Conservation (phyloP, 345 rosid genomes). For the Stellera chamaejasme region DNA sequence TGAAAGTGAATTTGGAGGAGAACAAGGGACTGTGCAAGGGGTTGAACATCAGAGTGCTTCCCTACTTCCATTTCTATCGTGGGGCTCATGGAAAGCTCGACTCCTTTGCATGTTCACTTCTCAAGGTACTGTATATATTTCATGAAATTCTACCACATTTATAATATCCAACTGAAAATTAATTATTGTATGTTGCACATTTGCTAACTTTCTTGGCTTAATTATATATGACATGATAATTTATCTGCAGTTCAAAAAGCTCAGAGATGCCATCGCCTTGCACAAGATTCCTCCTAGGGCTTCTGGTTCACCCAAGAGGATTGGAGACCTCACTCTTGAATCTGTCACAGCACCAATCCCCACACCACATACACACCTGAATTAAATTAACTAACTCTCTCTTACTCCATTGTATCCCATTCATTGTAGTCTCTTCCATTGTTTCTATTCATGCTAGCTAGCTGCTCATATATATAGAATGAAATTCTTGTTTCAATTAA, state of each 20-base stretch:
- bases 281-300: slow-evolving; percentile 58
- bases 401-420: too few relatives aligned
- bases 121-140: slow-evolving; percentile 36
- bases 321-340: slow-evolving; percentile 54
- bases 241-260: slow-evolving; percentile 69
- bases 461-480: too few relatives aligned
- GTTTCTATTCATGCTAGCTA: too few relatives aligned
- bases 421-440: too few relatives aligned
- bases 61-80: slow-evolving; percentile 80
- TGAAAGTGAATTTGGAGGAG: slow-evolving; percentile 87
- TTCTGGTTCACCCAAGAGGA: slow-evolving; percentile 29
- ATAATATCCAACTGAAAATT: too few relatives aligned
- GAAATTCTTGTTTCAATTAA: too few relatives aligned
- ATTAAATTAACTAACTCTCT: slow-evolving; percentile 16
- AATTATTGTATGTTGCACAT: too few relatives aligned
- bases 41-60: slow-evolving; percentile 82
- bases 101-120: slow-evolving; percentile 83
- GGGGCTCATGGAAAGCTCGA: slow-evolving; percentile 78
- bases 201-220: too few relatives aligned
- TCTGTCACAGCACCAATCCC: slow-evolving; percentile 27
- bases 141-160: too few relatives aligned
- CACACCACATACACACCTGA: slow-evolving; percentile 27
- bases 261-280: slow-evolving; percentile 64
- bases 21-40: slow-evolving; percentile 89
- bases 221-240: too few relatives aligned